Base-by-base conservation (phyloP, 352 stramenopile genomes). In the Pythium aphanidermatum region DNA sequence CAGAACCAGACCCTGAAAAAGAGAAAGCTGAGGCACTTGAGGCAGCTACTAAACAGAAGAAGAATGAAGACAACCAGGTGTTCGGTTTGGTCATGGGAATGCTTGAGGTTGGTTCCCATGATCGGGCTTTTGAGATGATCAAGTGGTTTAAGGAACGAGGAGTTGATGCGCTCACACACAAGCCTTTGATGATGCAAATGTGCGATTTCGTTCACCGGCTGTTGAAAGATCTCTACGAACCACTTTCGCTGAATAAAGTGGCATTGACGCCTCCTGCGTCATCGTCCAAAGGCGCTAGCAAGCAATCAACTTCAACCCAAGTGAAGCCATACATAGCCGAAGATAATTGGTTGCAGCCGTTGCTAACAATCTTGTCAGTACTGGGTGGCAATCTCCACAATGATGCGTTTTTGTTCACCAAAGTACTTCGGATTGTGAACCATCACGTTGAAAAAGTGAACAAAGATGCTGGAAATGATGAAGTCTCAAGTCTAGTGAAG, bases 41-140 rank as follows among this genome's bases (percentile, higher is more conserved):
- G 45, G 64, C 44, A 29, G 51, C 38, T 28, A 42, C 34, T 4
- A 43, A 28, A 2, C 44, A 38, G 17, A 55, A 52, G 45, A 58
- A 65, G 20, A 59, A 74, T 5, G 60, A 83, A 40, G 49, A 72
- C 42, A 91, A 91, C 46, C 81, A 93, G 31, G 68, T 93, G 21
- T 86, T 89, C 25, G 81, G 81, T 2, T 35, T 93, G n/a, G 80
- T 93, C 51, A 68, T 85, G 47, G 79, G 81, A 0, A 63, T 93
- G 44, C 60, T 93, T 6, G 81, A 90, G 54, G 85, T 93, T 36
- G 78, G 74, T 7, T 63, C 75, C 3, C 53, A 66, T 20, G 55
- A 77, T 21, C 70, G 57, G 10, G 81, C 78, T 10, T 91, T 93
- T 35, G 68, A 85, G 21, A 83, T 91, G 68, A 90, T 91, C 39